phyloP scores from a whole-genome alignment of 2,329 filamentous ascomycete genomes.

The Trichoderma harzianum region DNA sequence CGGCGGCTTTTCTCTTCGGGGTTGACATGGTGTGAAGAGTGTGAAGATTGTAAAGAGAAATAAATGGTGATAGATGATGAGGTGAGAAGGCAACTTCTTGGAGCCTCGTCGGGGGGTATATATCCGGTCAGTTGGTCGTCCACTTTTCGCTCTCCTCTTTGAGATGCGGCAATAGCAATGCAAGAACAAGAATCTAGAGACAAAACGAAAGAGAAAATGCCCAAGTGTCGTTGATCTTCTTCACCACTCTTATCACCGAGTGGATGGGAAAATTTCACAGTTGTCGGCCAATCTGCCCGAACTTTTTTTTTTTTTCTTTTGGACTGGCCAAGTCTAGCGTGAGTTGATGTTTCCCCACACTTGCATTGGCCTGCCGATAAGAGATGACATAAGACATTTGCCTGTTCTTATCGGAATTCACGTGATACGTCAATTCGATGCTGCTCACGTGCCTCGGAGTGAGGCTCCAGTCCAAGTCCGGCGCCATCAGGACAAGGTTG shows the following conservation, averaged over 20 bases:
- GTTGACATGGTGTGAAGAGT: conserved; percentile 48
- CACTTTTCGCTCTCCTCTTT: neutral
- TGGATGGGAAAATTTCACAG: conserved; percentile 36
- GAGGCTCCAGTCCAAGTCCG: neutral
- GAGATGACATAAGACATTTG: conserved; percentile 24
- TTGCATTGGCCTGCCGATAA: neutral
- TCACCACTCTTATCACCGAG: conserved; percentile 14
- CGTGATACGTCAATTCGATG: conserved; percentile 23
- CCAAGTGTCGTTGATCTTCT: neutral
- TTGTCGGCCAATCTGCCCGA: conserved; percentile 25
- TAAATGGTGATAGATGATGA: neutral
- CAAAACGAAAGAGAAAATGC: neutral
- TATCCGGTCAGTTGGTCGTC: neutral
- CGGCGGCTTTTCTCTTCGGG: conserved; percentile 58
- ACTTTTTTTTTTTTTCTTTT: conserved; percentile 38
- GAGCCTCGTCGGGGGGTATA: neutral
- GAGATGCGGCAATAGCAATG: neutral
- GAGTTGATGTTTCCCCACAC: conserved; percentile 18
- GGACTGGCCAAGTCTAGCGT: conserved; percentile 19
- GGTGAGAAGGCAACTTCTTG: neutral
- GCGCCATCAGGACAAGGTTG: neutral
- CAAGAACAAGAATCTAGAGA: neutral
- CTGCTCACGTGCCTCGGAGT: conserved; percentile 5
- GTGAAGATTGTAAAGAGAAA: neutral
- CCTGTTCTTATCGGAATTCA: conserved; percentile 19